These are phyloP conservation scores for Coemansia sp. DNA, from an alignment of 192 early-diverging fungal genomes.

Conservation along the genomic window DNA sequence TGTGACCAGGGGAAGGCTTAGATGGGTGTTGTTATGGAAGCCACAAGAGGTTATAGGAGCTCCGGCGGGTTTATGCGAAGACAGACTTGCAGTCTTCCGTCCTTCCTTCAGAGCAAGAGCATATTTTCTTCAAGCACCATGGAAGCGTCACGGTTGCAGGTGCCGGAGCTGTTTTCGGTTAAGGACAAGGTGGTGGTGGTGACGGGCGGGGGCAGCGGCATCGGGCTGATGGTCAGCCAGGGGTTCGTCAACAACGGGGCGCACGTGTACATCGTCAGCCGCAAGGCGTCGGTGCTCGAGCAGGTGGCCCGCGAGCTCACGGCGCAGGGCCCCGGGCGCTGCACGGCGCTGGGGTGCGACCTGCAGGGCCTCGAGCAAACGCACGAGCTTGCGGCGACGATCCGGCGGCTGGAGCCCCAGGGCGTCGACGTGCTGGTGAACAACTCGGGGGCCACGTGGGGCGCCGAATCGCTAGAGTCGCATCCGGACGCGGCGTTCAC, in stretches of 20 bases:
- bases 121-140: too few relatives aligned
- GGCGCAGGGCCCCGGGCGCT: slow-evolving; percentile 63
- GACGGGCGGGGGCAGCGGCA: slow-evolving; percentile 68
- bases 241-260: slow-evolving; percentile 84
- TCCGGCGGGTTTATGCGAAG: too few relatives aligned
- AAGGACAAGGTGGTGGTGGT: slow-evolving; percentile 78
- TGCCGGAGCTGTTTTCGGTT: slow-evolving; percentile 62
- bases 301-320: slow-evolving; percentile 66
- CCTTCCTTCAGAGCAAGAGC: too few relatives aligned
- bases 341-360: slow-evolving; percentile 70
- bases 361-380: slow-evolving; percentile 59
- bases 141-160: too few relatives aligned
- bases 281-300: slow-evolving; percentile 62
- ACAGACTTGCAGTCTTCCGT: too few relatives aligned
- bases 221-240: slow-evolving; percentile 56
- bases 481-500: slow-evolving; percentile 64
- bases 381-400: slow-evolving; percentile 53
- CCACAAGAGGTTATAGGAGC: too few relatives aligned
- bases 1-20: too few relatives aligned
- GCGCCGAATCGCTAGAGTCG: slow-evolving; percentile 24
- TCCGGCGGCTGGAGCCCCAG: slow-evolving; percentile 56
- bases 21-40: too few relatives aligned
- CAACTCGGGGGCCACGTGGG: slow-evolving; percentile 68
- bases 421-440: slow-evolving; percentile 81
- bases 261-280: slow-evolving; percentile 85